Evolutionary conservation across 805 yeast genomes (phyloP), one percentile per base, ranked within the genome.

Genomic region (Brettanomyces bruxellensis): DNA sequence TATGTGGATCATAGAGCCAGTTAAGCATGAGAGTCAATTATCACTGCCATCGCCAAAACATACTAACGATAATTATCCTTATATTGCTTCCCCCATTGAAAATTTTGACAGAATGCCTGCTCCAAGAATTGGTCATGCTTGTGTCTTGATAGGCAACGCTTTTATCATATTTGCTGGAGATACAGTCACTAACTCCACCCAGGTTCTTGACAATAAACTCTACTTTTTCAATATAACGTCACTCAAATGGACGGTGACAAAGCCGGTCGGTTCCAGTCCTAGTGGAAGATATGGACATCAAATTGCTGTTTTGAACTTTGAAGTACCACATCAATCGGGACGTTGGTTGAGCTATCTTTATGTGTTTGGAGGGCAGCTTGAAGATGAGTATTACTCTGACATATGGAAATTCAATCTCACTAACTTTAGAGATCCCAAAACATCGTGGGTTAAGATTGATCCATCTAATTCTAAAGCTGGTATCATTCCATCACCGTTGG

Each of bases 101-200:
- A 86, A 85, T 49, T 77, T 79, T 44, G 87, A 83, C 50, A 81
- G 85, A 44, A 78, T 87, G 14, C 96, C 97, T 2, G 91, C 96
- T 18, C 96, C 98, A 34, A 80, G 99, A 56, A 96, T 91, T 5
- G 98, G 98, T 3, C 99, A 93, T 65, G 87, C 96, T 5, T 76
- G 95, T 1, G 85, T 90, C 8, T 72, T 91, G 34, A 83, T 95
- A 50, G 99, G 98, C 12, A 91, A 90, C 59, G 98, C 98, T 1
- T 93, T 83, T 58, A 89, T 93, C 40, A 79, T 93, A 12, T 91
- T 87, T 65, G 99, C 98, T 34, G 99, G 99, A 57, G 99, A 93
- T 61, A 93, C 98, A 1, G 85, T 81, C 37, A 83, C 89, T 34
- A 88, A 84, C 58, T 76, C 75, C 43, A 73, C 73, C 44, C 88